A percentile compares a stretch with the other conserved stretches of the same genome.
These are phyloP conservation scores for Alternaria sp. DNA, from an alignment of 2,329 filamentous ascomycete genomes.

Conservation along the genomic window DNA sequence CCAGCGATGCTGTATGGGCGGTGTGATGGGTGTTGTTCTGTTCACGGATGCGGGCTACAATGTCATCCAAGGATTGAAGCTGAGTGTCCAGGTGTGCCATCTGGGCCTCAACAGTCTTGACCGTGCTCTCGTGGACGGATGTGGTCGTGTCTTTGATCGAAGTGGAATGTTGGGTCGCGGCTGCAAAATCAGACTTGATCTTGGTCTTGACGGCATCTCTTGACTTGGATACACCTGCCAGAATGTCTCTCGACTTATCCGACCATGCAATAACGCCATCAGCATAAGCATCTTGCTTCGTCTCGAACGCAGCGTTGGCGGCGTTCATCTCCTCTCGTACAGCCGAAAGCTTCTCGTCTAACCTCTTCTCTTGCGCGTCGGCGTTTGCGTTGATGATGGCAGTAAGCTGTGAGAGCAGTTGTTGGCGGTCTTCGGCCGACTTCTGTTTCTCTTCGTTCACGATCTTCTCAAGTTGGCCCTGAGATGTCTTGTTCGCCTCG, in stretches of 20 bases:
- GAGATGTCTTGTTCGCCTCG: slow-evolving; percentile 70
- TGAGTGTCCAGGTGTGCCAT: slow-evolving; percentile 86
- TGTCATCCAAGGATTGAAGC: slow-evolving; percentile 88
- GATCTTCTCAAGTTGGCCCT: slow-evolving; percentile 69
- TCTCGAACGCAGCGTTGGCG: slow-evolving; percentile 69
- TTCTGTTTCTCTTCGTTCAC: slow-evolving; percentile 78
- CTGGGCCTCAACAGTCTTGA: slow-evolving; percentile 88
- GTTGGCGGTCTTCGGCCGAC: slow-evolving; percentile 74
- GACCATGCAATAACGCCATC: slow-evolving; percentile 78
- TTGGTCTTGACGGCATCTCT: slow-evolving; percentile 79
- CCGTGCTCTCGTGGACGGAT: slow-evolving; percentile 87
- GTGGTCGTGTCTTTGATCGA: slow-evolving; percentile 83
- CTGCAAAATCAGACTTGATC: slow-evolving; percentile 85
- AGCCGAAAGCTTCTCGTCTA: slow-evolving; percentile 67
- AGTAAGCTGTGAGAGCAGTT: slow-evolving; percentile 77
- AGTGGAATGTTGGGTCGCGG: slow-evolving; percentile 78
- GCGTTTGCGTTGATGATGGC: slow-evolving; percentile 77
- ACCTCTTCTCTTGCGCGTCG: slow-evolving; percentile 73
- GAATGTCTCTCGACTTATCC: slow-evolving; percentile 69
- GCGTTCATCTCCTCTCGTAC: slow-evolving; percentile 70
- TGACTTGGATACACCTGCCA: slow-evolving; percentile 74
- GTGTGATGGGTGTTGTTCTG: slow-evolving; percentile 82
- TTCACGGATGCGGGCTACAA: slow-evolving; percentile 79
- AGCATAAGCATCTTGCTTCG: slow-evolving; percentile 69
- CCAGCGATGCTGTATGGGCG: slow-evolving; percentile 70